These are phyloP conservation scores for Nemania abortiva DNA, from an alignment of 2,329 filamentous ascomycete species.

Conservation along the genomic window DNA sequence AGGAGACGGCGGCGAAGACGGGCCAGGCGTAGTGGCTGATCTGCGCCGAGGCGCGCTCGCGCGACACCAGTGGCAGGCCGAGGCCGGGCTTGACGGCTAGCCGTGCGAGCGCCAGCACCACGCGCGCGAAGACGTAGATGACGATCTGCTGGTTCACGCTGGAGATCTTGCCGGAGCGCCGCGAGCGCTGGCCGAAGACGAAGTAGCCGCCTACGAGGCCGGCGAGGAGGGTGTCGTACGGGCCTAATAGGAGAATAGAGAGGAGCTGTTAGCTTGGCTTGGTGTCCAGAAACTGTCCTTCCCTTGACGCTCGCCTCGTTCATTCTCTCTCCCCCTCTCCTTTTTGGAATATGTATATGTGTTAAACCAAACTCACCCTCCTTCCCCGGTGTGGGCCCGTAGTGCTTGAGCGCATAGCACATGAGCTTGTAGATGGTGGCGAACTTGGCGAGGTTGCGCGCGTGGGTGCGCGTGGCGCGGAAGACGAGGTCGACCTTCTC, in stretches of 20 bases:
- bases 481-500: slow-evolving; percentile 84
- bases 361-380: slow-evolving; percentile 57
- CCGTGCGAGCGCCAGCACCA: slow-evolving; percentile 85
- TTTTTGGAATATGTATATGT: slow-evolving; percentile 25
- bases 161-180: slow-evolving; percentile 75
- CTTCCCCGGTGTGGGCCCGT: slow-evolving; percentile 68
- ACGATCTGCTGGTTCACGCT: slow-evolving; percentile 96
- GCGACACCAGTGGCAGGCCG: slow-evolving; percentile 64
- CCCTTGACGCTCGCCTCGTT: not conserved
- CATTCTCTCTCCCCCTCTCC: slow-evolving; percentile 39
- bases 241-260: slow-evolving; percentile 59
- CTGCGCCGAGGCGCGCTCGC: slow-evolving; percentile 51
- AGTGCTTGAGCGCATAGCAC: slow-evolving; percentile 79
- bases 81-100: slow-evolving; percentile 77
- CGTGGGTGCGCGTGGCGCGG: slow-evolving; percentile 89
- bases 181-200: slow-evolving; percentile 80
- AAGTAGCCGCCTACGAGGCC: slow-evolving; percentile 91
- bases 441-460: slow-evolving; percentile 90
- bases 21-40: slow-evolving; percentile 87
- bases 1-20: slow-evolving; percentile 88
- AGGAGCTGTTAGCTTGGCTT: not conserved
- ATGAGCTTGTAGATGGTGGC: slow-evolving; percentile 89
- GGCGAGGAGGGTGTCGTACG: slow-evolving; percentile 86
- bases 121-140: slow-evolving; percentile 96
- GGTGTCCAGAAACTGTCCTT: not conserved